Evolutionary conservation across 2,329 filamentous ascomycete species (phyloP).

Genomic region (Fusarium ambrosium): DNA sequence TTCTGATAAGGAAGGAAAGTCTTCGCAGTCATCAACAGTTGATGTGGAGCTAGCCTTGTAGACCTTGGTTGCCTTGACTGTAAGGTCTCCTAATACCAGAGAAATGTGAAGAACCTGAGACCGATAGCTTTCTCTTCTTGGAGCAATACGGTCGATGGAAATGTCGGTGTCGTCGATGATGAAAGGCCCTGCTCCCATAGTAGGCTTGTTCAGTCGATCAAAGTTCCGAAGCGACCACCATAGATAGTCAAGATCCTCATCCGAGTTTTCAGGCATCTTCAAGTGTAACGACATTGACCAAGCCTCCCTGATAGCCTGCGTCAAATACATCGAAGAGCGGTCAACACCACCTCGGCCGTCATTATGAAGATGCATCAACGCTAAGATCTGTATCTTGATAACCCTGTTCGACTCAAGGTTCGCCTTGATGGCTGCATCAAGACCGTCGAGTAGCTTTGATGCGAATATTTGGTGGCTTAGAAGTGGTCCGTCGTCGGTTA

Average conservation of each 20-base stretch:
- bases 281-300: slow-evolving; percentile 37
- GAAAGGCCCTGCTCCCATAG: slow-evolving; percentile 23
- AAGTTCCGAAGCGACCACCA: slow-evolving; percentile 28
- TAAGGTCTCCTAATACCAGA: slow-evolving; percentile 18
- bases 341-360: slow-evolving; percentile 41
- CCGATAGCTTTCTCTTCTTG: slow-evolving; percentile 7
- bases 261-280: slow-evolving; percentile 5
- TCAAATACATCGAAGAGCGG: slow-evolving; percentile 37
- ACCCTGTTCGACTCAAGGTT: slow-evolving; percentile 43
- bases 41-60: slow-evolving; percentile 24
- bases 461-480: slow-evolving; percentile 36
- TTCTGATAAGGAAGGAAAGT: slow-evolving; percentile 14
- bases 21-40: slow-evolving; percentile 15
- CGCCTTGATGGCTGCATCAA: slow-evolving; percentile 44
- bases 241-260: slow-evolving; percentile 18
- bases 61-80: slow-evolving; percentile 24
- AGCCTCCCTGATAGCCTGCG: slow-evolving; percentile 44
- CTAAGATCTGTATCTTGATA: slow-evolving; percentile 42
- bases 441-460: slow-evolving; percentile 29
- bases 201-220: slow-evolving; percentile 27
- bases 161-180: slow-evolving; percentile 28
- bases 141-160: slow-evolving; percentile 4
- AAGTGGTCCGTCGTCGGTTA: slow-evolving; percentile 23
- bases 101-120: slow-evolving; percentile 21
- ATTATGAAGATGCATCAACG: slow-evolving; percentile 46